Conservation (phyloP, 768 basidiomycete genomes). For the Termitomyces heimii region DNA sequence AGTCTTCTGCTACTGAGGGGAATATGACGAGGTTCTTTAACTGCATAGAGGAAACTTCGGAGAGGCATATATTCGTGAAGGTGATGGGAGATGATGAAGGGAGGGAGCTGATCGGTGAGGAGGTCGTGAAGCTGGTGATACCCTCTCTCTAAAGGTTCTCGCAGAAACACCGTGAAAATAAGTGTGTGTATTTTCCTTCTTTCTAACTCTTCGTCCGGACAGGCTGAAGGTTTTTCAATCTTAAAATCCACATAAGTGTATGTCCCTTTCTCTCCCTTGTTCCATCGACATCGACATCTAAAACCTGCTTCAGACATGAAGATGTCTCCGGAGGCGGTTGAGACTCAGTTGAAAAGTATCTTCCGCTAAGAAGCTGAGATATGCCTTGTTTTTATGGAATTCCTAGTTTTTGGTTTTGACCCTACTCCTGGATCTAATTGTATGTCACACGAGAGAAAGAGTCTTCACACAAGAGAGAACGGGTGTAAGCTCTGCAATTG, state of each 20-base stretch:
- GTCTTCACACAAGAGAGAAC: too few relatives aligned
- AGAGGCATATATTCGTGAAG: constrained; percentile 63
- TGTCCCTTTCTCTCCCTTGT: constrained; percentile 17
- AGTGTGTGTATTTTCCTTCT: constrained; percentile 45
- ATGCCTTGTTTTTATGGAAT: not conserved
- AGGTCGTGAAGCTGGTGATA: constrained; percentile 71
- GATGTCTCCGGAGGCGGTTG: constrained; percentile 67
- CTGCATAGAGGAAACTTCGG: constrained; percentile 70
- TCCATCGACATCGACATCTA: not conserved
- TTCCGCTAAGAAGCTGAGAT: constrained; percentile 29
- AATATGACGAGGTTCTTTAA: constrained; percentile 82
- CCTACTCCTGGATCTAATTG: not conserved
- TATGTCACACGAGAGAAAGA: too few relatives aligned
- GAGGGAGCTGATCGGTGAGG: constrained; percentile 57
- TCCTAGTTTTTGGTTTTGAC: not conserved
- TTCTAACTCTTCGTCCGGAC: not conserved
- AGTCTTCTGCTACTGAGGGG: constrained; percentile 57
- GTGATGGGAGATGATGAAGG: constrained; percentile 69
- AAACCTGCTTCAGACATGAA: constrained; percentile 60
- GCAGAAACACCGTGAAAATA: constrained; percentile 72
- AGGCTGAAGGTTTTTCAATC: constrained; percentile 2
- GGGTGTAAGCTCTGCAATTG: too few relatives aligned
- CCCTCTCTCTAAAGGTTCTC: constrained; percentile 70
- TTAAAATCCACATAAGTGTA: constrained; percentile 69
- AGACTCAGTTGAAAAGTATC: constrained; percentile 59